Evolutionary conservation across 768 basidiomycete genomes (phyloP).

Genomic region (Candolleomyces aberdarensis): DNA sequence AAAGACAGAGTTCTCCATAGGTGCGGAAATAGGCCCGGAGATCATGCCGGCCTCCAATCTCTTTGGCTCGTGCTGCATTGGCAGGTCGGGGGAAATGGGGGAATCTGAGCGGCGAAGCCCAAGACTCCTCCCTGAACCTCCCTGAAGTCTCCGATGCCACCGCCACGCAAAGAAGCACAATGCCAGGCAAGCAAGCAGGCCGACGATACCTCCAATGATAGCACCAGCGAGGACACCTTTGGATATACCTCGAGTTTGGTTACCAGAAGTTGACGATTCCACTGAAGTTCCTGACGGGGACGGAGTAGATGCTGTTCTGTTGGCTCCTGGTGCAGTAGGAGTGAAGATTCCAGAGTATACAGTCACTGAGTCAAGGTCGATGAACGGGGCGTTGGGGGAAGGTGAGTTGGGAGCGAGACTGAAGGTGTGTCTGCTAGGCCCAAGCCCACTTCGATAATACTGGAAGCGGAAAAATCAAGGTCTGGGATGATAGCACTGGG

Average conservation of each 20-base stretch:
- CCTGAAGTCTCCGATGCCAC: slow-evolving; percentile 16
- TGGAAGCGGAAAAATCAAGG: background rate
- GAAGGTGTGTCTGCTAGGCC: slow-evolving; percentile 35
- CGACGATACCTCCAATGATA: slow-evolving; percentile 23
- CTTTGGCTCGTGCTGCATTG: slow-evolving; percentile 28
- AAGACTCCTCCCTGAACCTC: background rate
- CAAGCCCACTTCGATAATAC: slow-evolving; percentile 27
- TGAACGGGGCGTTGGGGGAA: slow-evolving; percentile 29
- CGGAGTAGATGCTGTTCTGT: background rate
- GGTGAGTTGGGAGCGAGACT: slow-evolving; percentile 30
- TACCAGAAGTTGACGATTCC: background rate
- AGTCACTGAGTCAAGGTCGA: slow-evolving; percentile 42
- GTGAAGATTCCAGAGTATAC: slow-evolving; percentile 25
- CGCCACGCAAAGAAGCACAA: slow-evolving; percentile 12
- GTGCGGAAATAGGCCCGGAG: slow-evolving; percentile 2
- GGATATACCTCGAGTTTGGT: slow-evolving; percentile 8
- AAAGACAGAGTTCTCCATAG: slow-evolving; percentile 19
- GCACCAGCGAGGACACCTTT: slow-evolving; percentile 20
- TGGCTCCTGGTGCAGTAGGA: background rate
- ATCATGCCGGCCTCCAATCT: slow-evolving; percentile 25
- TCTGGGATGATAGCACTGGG: background rate
- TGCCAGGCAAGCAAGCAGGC: slow-evolving; percentile 14
- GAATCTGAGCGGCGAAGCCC: slow-evolving; percentile 5
- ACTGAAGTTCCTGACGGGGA: background rate
- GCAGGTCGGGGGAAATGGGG: slow-evolving; percentile 29